phyloP scores from a whole-genome alignment of 2,329 filamentous ascomycete species.

The Aspergillus clavatus region DNA sequence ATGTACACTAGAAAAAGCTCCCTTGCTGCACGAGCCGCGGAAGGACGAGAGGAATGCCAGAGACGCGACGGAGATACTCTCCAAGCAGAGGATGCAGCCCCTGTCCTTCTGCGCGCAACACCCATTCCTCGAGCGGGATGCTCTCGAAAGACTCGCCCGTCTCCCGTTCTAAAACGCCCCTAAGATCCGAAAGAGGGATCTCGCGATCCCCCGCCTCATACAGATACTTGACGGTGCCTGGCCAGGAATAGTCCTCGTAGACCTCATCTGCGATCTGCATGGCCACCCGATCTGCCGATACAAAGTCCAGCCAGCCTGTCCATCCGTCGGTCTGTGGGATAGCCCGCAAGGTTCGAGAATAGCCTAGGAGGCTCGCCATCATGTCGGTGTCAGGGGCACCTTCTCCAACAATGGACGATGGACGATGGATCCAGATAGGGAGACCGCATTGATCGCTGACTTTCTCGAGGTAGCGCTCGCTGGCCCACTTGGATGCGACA shows the following conservation, averaged over 20 bases:
- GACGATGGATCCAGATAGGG: constrained; percentile 30
- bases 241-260: background rate
- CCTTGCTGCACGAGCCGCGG: background rate
- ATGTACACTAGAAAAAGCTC: background rate
- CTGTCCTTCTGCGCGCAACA: background rate
- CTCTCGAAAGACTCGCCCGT: background rate
- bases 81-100: background rate
- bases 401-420: constrained; percentile 15
- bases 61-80: background rate
- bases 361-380: constrained; percentile 14
- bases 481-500: constrained; percentile 37
- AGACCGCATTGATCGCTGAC: constrained; percentile 13
- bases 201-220: background rate
- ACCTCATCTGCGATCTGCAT: background rate
- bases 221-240: background rate
- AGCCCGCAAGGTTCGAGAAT: background rate
- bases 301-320: background rate
- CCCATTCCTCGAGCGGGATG: background rate
- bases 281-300: background rate
- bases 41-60: background rate
- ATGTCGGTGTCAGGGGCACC: constrained; percentile 18
- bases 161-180: background rate
- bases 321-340: background rate
- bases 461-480: constrained; percentile 36
- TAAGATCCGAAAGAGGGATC: background rate